phyloP scores from a whole-genome alignment of 306 rosid genomes.

The Dalbergia oliveri region DNA sequence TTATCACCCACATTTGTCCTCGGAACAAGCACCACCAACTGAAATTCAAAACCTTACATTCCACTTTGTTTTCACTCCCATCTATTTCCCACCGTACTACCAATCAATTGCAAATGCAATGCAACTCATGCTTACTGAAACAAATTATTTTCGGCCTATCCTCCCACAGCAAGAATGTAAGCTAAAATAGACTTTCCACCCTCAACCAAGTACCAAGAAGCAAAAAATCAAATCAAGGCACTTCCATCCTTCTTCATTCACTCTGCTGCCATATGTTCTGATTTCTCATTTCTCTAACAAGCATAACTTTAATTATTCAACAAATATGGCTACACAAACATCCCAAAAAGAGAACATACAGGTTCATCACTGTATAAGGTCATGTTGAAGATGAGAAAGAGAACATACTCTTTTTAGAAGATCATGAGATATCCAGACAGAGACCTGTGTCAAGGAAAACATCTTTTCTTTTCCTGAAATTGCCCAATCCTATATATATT shows the following conservation, averaged over 20 bases:
- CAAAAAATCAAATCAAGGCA: neutral
- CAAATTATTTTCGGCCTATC: no score
- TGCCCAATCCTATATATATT: slow-evolving; percentile 8
- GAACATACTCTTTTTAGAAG: slow-evolving; percentile 63
- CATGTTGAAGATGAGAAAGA: slow-evolving; percentile 26
- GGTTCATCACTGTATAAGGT: slow-evolving; percentile 18
- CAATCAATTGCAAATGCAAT: slow-evolving; percentile 10
- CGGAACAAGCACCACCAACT: neutral
- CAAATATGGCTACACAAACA: neutral
- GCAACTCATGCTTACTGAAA: neutral
- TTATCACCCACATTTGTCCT: slow-evolving; percentile 12
- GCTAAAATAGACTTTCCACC: no score
- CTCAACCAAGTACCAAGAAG: neutral
- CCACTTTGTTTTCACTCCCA: slow-evolving; percentile 9
- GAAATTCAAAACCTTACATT: slow-evolving; percentile 6
- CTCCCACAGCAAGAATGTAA: no score
- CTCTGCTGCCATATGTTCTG: neutral
- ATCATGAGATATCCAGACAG: slow-evolving; percentile 43
- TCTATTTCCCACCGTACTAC: neutral
- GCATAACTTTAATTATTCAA: slow-evolving; percentile 5
- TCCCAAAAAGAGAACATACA: neutral
- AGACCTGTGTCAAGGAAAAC: slow-evolving; percentile 62
- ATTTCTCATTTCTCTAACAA: slow-evolving; percentile 9
- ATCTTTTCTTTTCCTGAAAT: neutral
- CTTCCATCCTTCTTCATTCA: neutral